Conservation (phyloP, 2,329 filamentous ascomycete species). For the Metarhizium album region DNA sequence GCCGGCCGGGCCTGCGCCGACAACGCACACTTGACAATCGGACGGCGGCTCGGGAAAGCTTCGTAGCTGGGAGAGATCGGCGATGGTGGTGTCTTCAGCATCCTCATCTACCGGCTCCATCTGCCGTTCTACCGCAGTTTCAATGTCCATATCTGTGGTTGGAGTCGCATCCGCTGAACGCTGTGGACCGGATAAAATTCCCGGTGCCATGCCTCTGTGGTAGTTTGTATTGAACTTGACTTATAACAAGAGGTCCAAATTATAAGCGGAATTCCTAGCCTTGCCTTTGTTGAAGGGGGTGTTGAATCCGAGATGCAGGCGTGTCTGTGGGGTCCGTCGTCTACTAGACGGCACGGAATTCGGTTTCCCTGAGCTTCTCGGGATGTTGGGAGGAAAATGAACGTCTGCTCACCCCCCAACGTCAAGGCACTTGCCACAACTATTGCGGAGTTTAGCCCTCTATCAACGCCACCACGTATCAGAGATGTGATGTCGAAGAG, state of each 20-base stretch:
- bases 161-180: background rate
- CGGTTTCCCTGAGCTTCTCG: background rate
- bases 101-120: slow-evolving; percentile 13
- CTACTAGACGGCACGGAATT: background rate
- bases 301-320: too few relatives aligned
- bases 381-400: background rate
- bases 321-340: background rate
- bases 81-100: slow-evolving; percentile 26
- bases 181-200: slow-evolving; percentile 5
- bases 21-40: slow-evolving; percentile 38
- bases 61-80: slow-evolving; percentile 36
- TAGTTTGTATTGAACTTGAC: background rate
- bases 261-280: background rate
- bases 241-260: background rate
- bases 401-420: background rate
- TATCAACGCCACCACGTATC: background rate
- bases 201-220: slow-evolving; percentile 5
- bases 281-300: background rate
- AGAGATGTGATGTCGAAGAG: background rate
- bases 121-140: slow-evolving; percentile 8
- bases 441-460: background rate
- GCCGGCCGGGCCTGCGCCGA: slow-evolving; percentile 45
- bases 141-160: slow-evolving; percentile 4
- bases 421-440: background rate
- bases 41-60: slow-evolving; percentile 36